Conservation (phyloP, 2,329 filamentous ascomycete genomes). For the Aspergillus neoniger region DNA sequence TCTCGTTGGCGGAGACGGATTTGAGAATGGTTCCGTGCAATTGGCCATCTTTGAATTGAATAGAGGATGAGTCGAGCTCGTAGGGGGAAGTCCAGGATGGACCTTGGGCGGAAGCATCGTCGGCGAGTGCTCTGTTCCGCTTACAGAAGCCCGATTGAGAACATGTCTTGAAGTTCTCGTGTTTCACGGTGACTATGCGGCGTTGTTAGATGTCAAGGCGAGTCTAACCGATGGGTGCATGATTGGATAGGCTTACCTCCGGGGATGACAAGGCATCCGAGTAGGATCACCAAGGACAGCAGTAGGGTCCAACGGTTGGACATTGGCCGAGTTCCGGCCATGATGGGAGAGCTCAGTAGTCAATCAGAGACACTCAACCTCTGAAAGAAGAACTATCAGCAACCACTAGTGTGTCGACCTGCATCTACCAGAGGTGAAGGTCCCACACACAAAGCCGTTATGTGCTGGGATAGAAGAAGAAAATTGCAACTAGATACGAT, state of each 20-base stretch:
- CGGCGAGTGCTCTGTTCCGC: constrained; percentile 87
- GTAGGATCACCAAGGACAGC: constrained; percentile 59
- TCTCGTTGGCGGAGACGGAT: constrained; percentile 66
- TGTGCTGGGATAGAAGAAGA: not conserved
- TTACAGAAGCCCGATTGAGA: constrained; percentile 96
- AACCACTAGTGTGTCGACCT: constrained; percentile 29
- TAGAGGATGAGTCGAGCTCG: constrained; percentile 68
- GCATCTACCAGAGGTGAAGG: constrained; percentile 32
- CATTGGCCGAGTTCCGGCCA: constrained; percentile 55
- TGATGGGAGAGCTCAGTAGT: constrained; percentile 34
- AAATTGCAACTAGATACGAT: not conserved
- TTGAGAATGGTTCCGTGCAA: constrained; percentile 82
- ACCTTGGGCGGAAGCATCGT: constrained; percentile 66
- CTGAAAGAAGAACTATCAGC: constrained; percentile 25
- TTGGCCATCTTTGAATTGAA: constrained; percentile 76
- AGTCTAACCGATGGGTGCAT: not conserved
- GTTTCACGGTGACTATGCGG: constrained; percentile 76
- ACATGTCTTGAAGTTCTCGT: constrained; percentile 97
- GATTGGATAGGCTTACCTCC: constrained; percentile 56
- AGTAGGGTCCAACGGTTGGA: constrained; percentile 67
- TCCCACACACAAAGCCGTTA: constrained; percentile 11
- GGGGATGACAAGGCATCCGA: constrained; percentile 64
- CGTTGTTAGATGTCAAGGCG: constrained; percentile 8
- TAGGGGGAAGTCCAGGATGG: constrained; percentile 80
- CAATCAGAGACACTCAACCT: constrained; percentile 40